A percentile compares a stretch with the other conserved stretches of the same genome.
These are phyloP conservation scores for Trichoderma parareesei DNA, from an alignment of 495 filamentous ascomycete species.

Conservation along the genomic window DNA sequence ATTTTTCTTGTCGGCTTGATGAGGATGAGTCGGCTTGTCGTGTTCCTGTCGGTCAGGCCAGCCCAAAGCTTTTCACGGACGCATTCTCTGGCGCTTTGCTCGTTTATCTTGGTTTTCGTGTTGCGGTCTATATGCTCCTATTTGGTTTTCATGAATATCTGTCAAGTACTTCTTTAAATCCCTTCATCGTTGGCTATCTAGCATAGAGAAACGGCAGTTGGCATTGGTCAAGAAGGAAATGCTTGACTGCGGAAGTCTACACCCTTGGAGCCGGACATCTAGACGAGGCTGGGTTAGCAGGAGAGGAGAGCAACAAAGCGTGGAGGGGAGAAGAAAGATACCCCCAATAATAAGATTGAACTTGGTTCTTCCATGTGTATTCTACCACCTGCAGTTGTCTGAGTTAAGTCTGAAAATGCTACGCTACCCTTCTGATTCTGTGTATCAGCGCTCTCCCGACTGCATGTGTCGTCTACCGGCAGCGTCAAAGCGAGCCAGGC, in stretches of 20 bases:
- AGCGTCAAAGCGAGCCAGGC: too few species aligned
- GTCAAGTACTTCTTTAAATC: too few species aligned
- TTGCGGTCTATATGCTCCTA: neutral
- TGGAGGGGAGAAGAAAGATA: conserved; percentile 20
- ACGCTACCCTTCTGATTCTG: too few species aligned
- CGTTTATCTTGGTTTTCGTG: neutral
- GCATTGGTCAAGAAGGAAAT: too few species aligned
- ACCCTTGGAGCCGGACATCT: neutral
- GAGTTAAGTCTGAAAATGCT: neutral
- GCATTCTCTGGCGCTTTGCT: too few species aligned
- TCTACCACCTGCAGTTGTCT: neutral
- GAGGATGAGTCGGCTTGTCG: neutral
- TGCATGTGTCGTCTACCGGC: too few species aligned
- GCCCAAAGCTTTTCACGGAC: too few species aligned
- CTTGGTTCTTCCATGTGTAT: neutral
- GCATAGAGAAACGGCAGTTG: too few species aligned
- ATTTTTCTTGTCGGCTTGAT: neutral
- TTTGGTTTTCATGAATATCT: neutral
- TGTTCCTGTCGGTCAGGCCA: too few species aligned
- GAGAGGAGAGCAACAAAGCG: conserved; percentile 20
- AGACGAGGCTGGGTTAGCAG: conserved; percentile 19
- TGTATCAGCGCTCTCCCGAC: too few species aligned
- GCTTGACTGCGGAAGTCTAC: too few species aligned
- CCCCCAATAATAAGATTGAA: conserved; percentile 8
- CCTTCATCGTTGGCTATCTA: too few species aligned